Base-by-base conservation (phyloP, 495 filamentous ascomycete genomes). In the Xylaria venustula region DNA sequence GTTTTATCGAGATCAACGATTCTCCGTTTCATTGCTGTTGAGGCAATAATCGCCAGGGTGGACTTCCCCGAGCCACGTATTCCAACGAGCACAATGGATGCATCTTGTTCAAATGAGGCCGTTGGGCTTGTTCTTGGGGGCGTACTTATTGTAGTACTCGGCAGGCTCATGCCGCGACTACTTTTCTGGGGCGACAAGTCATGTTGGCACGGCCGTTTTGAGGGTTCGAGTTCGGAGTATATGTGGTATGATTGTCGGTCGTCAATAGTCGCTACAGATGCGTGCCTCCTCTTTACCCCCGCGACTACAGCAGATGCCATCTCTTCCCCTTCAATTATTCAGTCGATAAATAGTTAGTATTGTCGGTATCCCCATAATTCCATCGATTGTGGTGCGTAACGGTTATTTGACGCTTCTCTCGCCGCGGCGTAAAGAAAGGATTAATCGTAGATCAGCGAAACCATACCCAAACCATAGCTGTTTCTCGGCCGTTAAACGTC, bases 61-160 rank as follows among this genome's bases (percentile, higher is more conserved):
- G 87, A 86, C 63, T 90, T 90, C 8, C 88, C 88, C 3, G 86
- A 84, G 0, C 88, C 87, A 12, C 86, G 84, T 42, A 88, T 81
- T 3, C 88, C 88, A 30, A 87, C 79, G n/a, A 91, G 74, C 1
- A 89, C 81, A 28, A 91, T 82, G 1, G 88, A 89, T 1, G 86
- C 82, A 66, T 85, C 77, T 2, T 76, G 70, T 45, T 77, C 72
- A 69, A 88, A 89, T 8, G 37, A 22, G n/a, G 58, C 45, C 4
- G 25, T 12, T 15, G 14, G 23, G 19, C 25, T 40, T 14, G 40
- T 2, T 8, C 26, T 59, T 50, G 53, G 37, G 5, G 65, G 64
- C 5, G 64, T 57, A 40, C 41, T 36, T 54, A 50, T 57, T 25
- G 61, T 45, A 9, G 66, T 45, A 32, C 17, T 45, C 4, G 37